These are phyloP conservation scores for Sugiyamaella sp. DNA, from an alignment of 1,139 yeast genomes.

Conservation along the genomic window DNA sequence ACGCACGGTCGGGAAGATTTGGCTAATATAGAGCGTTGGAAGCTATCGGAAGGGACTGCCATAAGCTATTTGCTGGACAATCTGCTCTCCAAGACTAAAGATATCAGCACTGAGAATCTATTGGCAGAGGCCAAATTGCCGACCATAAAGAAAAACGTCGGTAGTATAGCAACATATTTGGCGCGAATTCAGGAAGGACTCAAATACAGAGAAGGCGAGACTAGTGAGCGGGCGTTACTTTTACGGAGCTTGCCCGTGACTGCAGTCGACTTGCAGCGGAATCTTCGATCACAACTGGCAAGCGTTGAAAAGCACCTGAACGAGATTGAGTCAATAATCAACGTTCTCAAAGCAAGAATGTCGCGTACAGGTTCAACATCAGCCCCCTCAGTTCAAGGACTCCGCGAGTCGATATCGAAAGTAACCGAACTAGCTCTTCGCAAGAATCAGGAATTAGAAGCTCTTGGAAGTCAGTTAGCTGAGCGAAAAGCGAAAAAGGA, in stretches of 20 bases:
- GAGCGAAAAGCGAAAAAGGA: background rate
- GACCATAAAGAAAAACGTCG: conserved; percentile 27
- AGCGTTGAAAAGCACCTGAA: conserved; percentile 28
- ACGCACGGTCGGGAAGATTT: conserved; percentile 27
- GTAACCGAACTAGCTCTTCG: conserved; percentile 10
- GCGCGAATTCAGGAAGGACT: conserved; percentile 32
- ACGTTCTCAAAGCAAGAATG: conserved; percentile 29
- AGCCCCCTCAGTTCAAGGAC: conserved; percentile 13
- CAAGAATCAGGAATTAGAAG: conserved; percentile 7
- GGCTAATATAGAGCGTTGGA: conserved; percentile 29
- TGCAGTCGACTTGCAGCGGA: conserved; percentile 35
- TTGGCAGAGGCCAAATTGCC: conserved; percentile 22
- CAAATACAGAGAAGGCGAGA: conserved; percentile 27
- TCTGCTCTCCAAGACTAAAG: conserved; percentile 19
- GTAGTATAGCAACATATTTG: conserved; percentile 26
- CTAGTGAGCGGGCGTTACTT: conserved; percentile 28
- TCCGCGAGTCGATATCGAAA: conserved; percentile 14
- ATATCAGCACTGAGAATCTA: conserved; percentile 15
- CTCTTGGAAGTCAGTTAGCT: conserved; percentile 11
- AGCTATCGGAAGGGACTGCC: conserved; percentile 28
- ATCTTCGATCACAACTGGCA: conserved; percentile 26
- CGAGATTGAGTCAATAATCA: conserved; percentile 30
- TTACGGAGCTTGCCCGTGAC: conserved; percentile 33
- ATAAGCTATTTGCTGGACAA: conserved; percentile 28
- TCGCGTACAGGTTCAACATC: conserved; percentile 23